Percentiles rank a stretch among this genome's conserved stretches.
phyloP scores from a whole-genome alignment of 495 filamentous ascomycete species.

The Cryomyces minteri region DNA sequence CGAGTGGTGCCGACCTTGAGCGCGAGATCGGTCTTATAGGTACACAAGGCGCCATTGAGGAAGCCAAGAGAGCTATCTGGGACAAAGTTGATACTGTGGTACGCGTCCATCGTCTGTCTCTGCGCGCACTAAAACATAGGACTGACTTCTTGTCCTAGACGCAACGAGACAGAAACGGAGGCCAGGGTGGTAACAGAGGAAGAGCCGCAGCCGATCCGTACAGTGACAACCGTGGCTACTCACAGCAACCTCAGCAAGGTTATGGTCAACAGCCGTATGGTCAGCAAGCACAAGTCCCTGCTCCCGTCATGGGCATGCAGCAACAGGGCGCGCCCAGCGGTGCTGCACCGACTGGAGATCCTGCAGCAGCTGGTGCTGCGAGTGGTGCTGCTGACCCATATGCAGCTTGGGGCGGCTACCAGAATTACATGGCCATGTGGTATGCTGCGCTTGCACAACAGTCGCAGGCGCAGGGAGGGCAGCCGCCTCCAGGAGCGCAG shows the following conservation, averaged over 20 bases:
- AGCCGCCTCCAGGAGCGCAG: conserved; percentile 2
- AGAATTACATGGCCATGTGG: conserved; percentile 44
- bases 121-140: too few relatives aligned
- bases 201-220: conserved; percentile 19
- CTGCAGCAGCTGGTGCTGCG: conserved; percentile 18
- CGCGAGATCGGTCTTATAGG: conserved; percentile 69
- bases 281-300: conserved; percentile 13
- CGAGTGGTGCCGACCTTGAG: conserved; percentile 50
- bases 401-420: conserved; percentile 46
- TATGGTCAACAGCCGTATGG: conserved; percentile 17
- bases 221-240: conserved; percentile 20
- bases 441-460: conserved; percentile 35
- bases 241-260: conserved; percentile 24
- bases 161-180: conserved; percentile 34
- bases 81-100: conserved; percentile 75
- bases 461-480: conserved; percentile 5
- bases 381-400: conserved; percentile 31
- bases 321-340: conserved; percentile 20
- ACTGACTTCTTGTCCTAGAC: too few relatives aligned
- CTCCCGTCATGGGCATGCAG: conserved; percentile 9
- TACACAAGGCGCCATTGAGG: conserved; percentile 46
- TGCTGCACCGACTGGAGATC: conserved; percentile 25
- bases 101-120: too few relatives aligned
- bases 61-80: conserved; percentile 58
- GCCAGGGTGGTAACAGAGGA: conserved; percentile 12